Evolutionary conservation across 306 rosid species (phyloP).

Genomic region (Glycine soja): DNA sequence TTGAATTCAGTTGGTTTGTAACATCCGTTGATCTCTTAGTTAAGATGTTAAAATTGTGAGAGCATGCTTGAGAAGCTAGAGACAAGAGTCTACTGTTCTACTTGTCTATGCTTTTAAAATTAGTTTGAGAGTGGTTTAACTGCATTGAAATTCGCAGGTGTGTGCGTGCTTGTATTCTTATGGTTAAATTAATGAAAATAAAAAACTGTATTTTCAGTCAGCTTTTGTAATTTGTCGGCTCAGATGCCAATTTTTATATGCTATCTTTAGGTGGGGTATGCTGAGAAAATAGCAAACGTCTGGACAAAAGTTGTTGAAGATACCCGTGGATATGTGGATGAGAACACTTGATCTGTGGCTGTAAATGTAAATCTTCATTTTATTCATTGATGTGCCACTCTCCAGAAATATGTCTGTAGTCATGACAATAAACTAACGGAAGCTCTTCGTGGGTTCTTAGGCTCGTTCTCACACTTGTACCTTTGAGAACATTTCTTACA

Average conservation of each 20-base stretch:
- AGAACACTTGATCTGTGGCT: constrained; percentile 61
- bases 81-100: constrained; percentile 1
- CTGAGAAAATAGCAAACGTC: constrained; percentile 91
- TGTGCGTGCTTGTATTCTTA: background rate
- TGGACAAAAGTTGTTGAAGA: constrained; percentile 94
- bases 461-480: constrained; percentile 46
- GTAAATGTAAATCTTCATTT: constrained; percentile 50
- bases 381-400: constrained; percentile 47
- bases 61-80: constrained; percentile 9
- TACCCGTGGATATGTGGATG: constrained; percentile 64
- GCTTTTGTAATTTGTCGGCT: background rate
- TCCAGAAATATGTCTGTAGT: constrained; percentile 33
- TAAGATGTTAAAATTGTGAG: constrained; percentile 6
- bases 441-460: constrained; percentile 40
- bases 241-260: constrained; percentile 1
- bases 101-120: background rate
- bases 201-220: background rate
- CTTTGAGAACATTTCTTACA: constrained; percentile 39
- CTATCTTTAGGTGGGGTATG: constrained; percentile 79
- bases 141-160: background rate
- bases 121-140: constrained; percentile 3
- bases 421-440: constrained; percentile 51
- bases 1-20: background rate
- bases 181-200: background rate
- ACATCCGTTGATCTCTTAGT: background rate